phyloP scores from a whole-genome alignment of 2,329 filamentous ascomycete species.

The Pyricularia pennisetigena region DNA sequence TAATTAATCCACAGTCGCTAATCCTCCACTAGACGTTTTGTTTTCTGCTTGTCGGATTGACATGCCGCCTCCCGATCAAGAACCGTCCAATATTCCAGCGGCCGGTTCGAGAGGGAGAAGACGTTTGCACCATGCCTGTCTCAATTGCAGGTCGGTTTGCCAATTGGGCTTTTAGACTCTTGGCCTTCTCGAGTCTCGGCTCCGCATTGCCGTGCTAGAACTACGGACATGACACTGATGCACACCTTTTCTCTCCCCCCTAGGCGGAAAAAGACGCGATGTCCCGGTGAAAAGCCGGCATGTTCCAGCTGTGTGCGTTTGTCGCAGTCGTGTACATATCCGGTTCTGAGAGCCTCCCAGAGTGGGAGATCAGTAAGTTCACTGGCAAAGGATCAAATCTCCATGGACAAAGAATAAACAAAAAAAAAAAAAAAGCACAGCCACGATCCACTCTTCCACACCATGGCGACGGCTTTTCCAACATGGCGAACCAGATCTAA shows the following conservation, averaged over 20 bases:
- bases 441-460: neutral
- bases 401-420: no score
- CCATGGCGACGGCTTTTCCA: neutral
- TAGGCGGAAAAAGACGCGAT: constrained; percentile 41
- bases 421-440: no score
- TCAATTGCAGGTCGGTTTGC: constrained; percentile 3
- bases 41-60: neutral
- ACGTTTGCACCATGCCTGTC: constrained; percentile 3
- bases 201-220: neutral
- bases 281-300: constrained; percentile 39
- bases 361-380: constrained; percentile 2
- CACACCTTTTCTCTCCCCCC: neutral
- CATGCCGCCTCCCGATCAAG: neutral
- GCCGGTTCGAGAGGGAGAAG: constrained; percentile 1
- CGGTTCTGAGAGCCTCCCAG: constrained; percentile 11
- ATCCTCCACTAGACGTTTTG: neutral
- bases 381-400: neutral
- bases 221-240: neutral
- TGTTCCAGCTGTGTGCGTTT: constrained; percentile 40
- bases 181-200: neutral
- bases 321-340: constrained; percentile 22
- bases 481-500: neutral
- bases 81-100: neutral
- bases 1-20: neutral
- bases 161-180: neutral